Evolutionary conservation across 768 basidiomycete genomes (phyloP).

Genomic region (Chalciporus pseudorubinellus): DNA sequence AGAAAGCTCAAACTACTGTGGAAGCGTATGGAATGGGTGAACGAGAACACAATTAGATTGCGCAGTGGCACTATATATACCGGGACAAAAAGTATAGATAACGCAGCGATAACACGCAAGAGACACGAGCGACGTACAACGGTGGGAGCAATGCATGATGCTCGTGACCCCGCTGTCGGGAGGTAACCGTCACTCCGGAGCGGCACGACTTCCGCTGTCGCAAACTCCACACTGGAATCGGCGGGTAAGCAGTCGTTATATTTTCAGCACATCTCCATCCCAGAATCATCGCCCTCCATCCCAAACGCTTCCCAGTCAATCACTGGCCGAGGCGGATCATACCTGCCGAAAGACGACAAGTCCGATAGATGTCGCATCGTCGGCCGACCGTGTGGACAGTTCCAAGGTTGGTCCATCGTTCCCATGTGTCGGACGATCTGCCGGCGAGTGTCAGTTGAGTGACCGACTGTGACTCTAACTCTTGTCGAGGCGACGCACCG

Average conservation of each 20-base stretch:
- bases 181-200: too few relatives aligned
- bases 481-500: conserved; percentile 40
- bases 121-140: neutral
- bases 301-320: conserved; percentile 39
- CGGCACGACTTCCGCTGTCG: too few relatives aligned
- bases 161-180: too few relatives aligned
- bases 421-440: conserved; percentile 82
- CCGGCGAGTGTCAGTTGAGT: neutral
- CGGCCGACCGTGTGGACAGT: conserved; percentile 83
- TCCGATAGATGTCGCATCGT: conserved; percentile 78
- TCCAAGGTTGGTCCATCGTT: conserved; percentile 83
- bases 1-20: too few relatives aligned
- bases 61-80: conserved; percentile 13
- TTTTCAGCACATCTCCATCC: conserved; percentile 1
- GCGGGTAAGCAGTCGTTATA: too few relatives aligned
- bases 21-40: neutral
- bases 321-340: conserved; percentile 7
- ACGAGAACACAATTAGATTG: conserved; percentile 2
- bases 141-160: too few relatives aligned
- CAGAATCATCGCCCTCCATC: neutral
- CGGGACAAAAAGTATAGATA: neutral
- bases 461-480: too few relatives aligned
- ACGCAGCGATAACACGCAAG: neutral
- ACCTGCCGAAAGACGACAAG: conserved; percentile 34
- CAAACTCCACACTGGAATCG: neutral